These are phyloP conservation scores for Hsuehochloa calcarea DNA, from an alignment of 176 grass and related monocot species.

Conservation along the genomic window DNA sequence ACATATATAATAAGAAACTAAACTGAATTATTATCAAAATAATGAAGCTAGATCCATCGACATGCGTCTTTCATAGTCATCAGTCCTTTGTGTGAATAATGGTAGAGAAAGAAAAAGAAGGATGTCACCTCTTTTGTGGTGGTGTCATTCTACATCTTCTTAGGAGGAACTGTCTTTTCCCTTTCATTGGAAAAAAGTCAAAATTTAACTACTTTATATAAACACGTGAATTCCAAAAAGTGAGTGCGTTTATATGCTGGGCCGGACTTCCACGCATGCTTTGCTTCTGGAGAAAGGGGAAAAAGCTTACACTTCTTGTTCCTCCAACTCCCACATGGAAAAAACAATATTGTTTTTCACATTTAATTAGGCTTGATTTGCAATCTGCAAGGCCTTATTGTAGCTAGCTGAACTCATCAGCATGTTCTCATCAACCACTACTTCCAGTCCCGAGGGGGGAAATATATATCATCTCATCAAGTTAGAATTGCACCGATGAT, in stretches of 20 bases:
- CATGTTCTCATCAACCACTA: neutral
- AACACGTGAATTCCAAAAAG: constrained; percentile 17
- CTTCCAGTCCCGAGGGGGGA: neutral
- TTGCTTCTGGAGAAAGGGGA: constrained; percentile 7
- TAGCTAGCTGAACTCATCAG: neutral
- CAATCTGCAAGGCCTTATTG: neutral
- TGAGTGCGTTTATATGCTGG: neutral
- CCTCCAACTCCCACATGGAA: neutral
- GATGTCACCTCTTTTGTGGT: neutral
- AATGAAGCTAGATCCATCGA: constrained; percentile 2
- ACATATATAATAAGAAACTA: neutral
- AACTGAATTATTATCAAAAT: neutral
- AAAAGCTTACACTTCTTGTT: constrained; percentile 9
- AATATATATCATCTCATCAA: neutral
- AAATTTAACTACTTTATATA: constrained; percentile 16
- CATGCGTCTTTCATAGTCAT: neutral
- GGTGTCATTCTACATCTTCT: constrained; percentile 10
- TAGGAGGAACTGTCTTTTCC: constrained; percentile 28
- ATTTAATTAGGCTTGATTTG: neutral
- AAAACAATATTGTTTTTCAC: neutral
- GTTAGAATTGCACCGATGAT: neutral
- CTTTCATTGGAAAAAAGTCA: constrained; percentile 32
- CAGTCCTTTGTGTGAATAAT: constrained; percentile 37
- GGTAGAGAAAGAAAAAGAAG: constrained; percentile 24
- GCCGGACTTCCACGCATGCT: neutral